Conservation (phyloP, 805 yeast genomes). For the Lachancea meyersii region DNA sequence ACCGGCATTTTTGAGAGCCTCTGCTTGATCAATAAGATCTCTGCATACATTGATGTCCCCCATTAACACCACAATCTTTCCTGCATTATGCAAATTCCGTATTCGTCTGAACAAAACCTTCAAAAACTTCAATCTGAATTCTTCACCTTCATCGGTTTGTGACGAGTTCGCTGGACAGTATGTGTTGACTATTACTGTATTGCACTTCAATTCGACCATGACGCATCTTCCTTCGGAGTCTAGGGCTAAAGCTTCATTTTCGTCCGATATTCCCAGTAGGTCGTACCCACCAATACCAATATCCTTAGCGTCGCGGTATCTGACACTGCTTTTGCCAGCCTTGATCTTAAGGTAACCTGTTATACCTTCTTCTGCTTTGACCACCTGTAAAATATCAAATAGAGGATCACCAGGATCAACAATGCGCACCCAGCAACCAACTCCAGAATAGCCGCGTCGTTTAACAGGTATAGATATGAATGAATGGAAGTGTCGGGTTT, state of each 20-base stretch:
- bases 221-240: slow-evolving; percentile 86
- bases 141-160: slow-evolving; percentile 60
- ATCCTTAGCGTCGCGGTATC: slow-evolving; percentile 20
- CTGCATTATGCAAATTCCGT: slow-evolving; percentile 43
- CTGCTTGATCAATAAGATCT: slow-evolving; percentile 80
- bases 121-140: slow-evolving; percentile 52
- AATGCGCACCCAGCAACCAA: slow-evolving; percentile 67
- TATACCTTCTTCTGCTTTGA: slow-evolving; percentile 85
- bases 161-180: slow-evolving; percentile 92
- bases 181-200: slow-evolving; percentile 54
- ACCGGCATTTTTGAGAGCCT: slow-evolving; percentile 36
- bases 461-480: slow-evolving; percentile 61
- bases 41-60: slow-evolving; percentile 86
- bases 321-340: slow-evolving; percentile 15
- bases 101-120: slow-evolving; percentile 56
- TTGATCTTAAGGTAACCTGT: slow-evolving; percentile 50
- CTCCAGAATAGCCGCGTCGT: slow-evolving; percentile 88
- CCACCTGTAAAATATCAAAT: slow-evolving; percentile 41
- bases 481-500: slow-evolving; percentile 50
- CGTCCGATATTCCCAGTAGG: slow-evolving; percentile 31
- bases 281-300: slow-evolving; percentile 68
- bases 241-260: slow-evolving; percentile 37
- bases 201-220: slow-evolving; percentile 61
- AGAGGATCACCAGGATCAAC: slow-evolving; percentile 42
- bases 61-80: slow-evolving; percentile 69